phyloP scores from a whole-genome alignment of 2,329 filamentous ascomycete genomes.

The Didymella lethalis region DNA sequence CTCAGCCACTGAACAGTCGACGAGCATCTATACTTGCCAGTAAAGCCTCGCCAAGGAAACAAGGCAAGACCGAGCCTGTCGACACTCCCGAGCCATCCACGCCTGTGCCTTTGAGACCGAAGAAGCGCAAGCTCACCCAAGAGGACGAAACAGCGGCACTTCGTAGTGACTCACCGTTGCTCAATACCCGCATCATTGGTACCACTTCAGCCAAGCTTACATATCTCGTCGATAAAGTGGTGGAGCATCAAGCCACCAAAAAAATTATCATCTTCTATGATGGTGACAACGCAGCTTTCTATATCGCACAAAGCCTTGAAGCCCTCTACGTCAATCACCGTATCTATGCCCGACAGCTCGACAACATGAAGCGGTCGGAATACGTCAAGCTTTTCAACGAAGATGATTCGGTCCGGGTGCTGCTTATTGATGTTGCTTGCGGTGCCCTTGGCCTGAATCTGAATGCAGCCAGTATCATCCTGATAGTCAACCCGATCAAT shows the following conservation, averaged over 20 bases:
- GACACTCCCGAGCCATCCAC: constrained; percentile 19
- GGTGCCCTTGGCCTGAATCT: constrained; percentile 90
- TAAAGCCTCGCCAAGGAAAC: constrained; percentile 35
- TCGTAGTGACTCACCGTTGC: constrained; percentile 61
- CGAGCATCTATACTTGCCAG: constrained; percentile 30
- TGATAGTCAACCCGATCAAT: constrained; percentile 88
- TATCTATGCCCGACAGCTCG: constrained; percentile 71
- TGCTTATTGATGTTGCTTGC: constrained; percentile 90
- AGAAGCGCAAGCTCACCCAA: constrained; percentile 46
- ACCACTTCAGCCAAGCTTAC: constrained; percentile 88
- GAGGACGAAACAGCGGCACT: constrained; percentile 43
- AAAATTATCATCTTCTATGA: constrained; percentile 96
- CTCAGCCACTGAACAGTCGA: constrained; percentile 45
- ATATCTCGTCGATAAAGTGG: constrained; percentile 79
- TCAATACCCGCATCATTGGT: constrained; percentile 70
- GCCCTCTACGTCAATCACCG: constrained; percentile 69
- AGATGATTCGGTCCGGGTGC: constrained; percentile 72
- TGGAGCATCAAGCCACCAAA: constrained; percentile 72
- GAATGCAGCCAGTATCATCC: constrained; percentile 81
- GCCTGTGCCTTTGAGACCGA: constrained; percentile 23
- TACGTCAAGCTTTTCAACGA: constrained; percentile 83
- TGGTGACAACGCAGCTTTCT: constrained; percentile 84
- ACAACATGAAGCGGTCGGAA: constrained; percentile 68
- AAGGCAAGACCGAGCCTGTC: constrained; percentile 7
- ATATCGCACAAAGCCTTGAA: constrained; percentile 83